phyloP scores from a whole-genome alignment of 768 basidiomycete species.

The Mycena chlorophos region DNA sequence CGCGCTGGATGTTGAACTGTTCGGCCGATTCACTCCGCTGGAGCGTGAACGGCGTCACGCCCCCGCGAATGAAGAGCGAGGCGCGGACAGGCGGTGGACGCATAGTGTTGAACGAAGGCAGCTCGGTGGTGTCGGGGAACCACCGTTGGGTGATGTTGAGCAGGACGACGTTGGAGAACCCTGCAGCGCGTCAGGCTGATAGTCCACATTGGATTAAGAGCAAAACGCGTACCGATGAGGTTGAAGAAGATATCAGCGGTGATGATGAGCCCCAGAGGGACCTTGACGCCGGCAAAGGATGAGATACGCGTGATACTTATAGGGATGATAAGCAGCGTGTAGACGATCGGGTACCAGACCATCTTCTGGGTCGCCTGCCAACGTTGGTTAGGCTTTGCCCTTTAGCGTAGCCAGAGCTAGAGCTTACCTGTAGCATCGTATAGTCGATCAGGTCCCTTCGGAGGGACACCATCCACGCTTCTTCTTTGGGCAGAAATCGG shows the following conservation, averaged over 20 bases:
- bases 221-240: constrained; percentile 27
- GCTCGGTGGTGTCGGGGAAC: constrained; percentile 17
- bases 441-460: constrained; percentile 27
- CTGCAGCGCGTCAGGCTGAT: background rate
- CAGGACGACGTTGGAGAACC: constrained; percentile 27
- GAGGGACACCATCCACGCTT: constrained; percentile 26
- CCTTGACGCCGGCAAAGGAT: constrained; percentile 26
- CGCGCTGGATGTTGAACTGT: constrained; percentile 7
- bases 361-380: constrained; percentile 20
- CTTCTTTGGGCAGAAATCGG: constrained; percentile 21
- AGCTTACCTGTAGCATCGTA: constrained; percentile 24
- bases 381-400: background rate
- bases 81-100: constrained; percentile 7
- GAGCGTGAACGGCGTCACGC: constrained; percentile 16
- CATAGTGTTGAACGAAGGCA: constrained; percentile 20
- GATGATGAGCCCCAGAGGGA: constrained; percentile 28
- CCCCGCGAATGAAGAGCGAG: constrained; percentile 11
- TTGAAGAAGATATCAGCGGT: constrained; percentile 30
- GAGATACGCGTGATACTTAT: constrained; percentile 32
- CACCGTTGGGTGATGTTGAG: constrained; percentile 19
- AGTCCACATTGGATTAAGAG: background rate
- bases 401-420: too few species aligned
- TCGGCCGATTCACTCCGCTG: constrained; percentile 13
- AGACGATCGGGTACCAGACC: constrained; percentile 32
- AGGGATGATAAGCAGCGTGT: constrained; percentile 30